These are phyloP conservation scores for Cyphellophora attinorum DNA, from an alignment of 2,329 filamentous ascomycete genomes.

Conservation along the genomic window DNA sequence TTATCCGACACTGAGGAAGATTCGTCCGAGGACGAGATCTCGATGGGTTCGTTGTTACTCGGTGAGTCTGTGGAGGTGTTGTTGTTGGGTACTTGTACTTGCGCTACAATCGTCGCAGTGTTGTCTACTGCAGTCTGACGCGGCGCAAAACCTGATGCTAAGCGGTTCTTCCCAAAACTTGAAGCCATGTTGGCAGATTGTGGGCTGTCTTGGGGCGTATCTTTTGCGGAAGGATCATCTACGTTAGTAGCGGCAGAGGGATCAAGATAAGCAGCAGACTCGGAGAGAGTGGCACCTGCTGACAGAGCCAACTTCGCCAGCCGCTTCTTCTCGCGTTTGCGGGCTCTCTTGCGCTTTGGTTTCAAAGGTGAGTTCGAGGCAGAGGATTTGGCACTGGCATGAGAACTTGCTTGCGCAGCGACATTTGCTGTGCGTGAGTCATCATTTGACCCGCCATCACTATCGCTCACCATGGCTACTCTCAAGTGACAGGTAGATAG, in stretches of 20 bases:
- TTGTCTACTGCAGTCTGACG: neutral
- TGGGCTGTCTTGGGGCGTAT: too few relatives aligned
- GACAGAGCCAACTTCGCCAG: too few relatives aligned
- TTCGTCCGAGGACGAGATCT: slow-evolving; percentile 21
- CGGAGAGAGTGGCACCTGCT: too few relatives aligned
- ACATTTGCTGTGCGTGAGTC: neutral
- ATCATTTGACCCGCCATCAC: neutral
- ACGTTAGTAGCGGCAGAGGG: too few relatives aligned
- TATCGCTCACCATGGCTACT: too few relatives aligned
- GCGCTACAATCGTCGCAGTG: neutral
- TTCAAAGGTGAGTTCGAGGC: too few relatives aligned
- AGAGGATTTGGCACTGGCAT: too few relatives aligned
- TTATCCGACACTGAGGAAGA: slow-evolving; percentile 14
- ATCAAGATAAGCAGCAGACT: neutral
- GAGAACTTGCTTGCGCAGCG: neutral
- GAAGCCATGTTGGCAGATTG: neutral
- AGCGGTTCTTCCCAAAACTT: slow-evolving; percentile 16
- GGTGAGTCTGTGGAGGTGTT: too few relatives aligned
- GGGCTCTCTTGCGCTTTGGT: too few relatives aligned
- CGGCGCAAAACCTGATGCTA: slow-evolving; percentile 12
- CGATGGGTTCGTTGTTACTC: slow-evolving; percentile 14
- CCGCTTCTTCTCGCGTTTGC: too few relatives aligned
- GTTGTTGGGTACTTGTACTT: slow-evolving; percentile 2
- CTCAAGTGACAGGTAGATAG: too few relatives aligned
- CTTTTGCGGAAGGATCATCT: too few relatives aligned